Percentiles rank a stretch among this genome's conserved stretches.
Evolutionary conservation across 176 grass and related monocot genomes (phyloP).

Genomic region (Echinochloa phyllopogon): DNA sequence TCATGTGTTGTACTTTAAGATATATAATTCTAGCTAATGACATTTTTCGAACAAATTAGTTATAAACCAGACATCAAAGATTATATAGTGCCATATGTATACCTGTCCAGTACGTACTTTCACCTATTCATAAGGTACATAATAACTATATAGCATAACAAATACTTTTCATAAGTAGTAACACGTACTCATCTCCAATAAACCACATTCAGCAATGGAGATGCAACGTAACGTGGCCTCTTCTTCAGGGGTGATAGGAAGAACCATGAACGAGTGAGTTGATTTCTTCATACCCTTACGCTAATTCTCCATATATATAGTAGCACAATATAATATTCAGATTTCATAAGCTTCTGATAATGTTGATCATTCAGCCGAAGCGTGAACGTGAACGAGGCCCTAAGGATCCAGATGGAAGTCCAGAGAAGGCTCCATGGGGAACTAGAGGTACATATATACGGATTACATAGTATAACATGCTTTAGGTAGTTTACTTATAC

Average conservation of each 20-base stretch:
- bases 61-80: neutral
- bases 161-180: neutral
- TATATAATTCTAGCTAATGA: neutral
- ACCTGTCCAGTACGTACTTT: neutral
- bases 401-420: conserved; percentile 95
- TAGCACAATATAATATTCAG: neutral
- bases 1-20: neutral
- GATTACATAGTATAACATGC: neutral
- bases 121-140: conserved; percentile 22
- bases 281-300: neutral
- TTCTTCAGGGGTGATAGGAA: conserved; percentile 77
- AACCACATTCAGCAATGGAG: conserved; percentile 46
- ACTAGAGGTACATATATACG: conserved; percentile 58
- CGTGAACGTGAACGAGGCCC: conserved; percentile 68
- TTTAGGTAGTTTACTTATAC: conserved; percentile 47
- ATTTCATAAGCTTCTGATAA: neutral
- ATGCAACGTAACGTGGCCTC: conserved; percentile 85
- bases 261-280: conserved; percentile 88
- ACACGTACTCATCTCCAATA: neutral
- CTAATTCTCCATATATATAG: neutral
- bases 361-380: conserved; percentile 58
- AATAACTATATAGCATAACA: neutral
- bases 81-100: neutral
- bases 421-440: conserved; percentile 91
- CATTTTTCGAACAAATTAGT: neutral